These are phyloP conservation scores for Aureobasidium sp. DNA, from an alignment of 2,329 filamentous ascomycete species.

Conservation along the genomic window DNA sequence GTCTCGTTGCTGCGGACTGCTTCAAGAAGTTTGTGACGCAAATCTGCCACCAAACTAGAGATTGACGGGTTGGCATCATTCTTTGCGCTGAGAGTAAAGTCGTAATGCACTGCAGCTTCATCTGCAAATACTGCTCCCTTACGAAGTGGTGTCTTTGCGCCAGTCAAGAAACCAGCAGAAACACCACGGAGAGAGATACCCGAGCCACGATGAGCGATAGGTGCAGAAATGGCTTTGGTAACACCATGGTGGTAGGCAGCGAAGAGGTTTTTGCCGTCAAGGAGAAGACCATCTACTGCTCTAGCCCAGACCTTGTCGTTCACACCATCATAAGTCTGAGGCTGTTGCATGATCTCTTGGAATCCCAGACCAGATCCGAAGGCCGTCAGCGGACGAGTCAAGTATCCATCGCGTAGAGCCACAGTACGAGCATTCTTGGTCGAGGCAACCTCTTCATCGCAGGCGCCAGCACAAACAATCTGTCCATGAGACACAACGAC, in stretches of 20 bases:
- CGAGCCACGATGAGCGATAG: conserved; percentile 24
- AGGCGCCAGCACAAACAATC: conserved; percentile 52
- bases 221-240: conserved; percentile 34
- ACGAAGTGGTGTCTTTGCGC: conserved; percentile 30
- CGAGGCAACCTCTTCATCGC: conserved; percentile 40
- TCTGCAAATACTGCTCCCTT: conserved; percentile 35
- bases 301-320: conserved; percentile 49
- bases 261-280: conserved; percentile 35
- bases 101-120: conserved; percentile 40
- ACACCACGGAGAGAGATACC: conserved; percentile 30
- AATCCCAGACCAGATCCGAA: conserved; percentile 56
- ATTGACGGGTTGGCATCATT: conserved; percentile 42
- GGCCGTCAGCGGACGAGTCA: conserved; percentile 55
- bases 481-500: conserved; percentile 48
- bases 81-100: conserved; percentile 45
- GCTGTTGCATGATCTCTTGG: conserved; percentile 55
- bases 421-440: conserved; percentile 36
- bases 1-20: conserved; percentile 39
- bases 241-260: conserved; percentile 34
- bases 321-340: conserved; percentile 40
- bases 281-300: conserved; percentile 42
- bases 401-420: conserved; percentile 50
- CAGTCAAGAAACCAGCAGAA: conserved; percentile 31
- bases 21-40: conserved; percentile 50
- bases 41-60: conserved; percentile 46